phyloP scores from a whole-genome alignment of 1,139 yeast genomes.

The Pichia sp. region DNA sequence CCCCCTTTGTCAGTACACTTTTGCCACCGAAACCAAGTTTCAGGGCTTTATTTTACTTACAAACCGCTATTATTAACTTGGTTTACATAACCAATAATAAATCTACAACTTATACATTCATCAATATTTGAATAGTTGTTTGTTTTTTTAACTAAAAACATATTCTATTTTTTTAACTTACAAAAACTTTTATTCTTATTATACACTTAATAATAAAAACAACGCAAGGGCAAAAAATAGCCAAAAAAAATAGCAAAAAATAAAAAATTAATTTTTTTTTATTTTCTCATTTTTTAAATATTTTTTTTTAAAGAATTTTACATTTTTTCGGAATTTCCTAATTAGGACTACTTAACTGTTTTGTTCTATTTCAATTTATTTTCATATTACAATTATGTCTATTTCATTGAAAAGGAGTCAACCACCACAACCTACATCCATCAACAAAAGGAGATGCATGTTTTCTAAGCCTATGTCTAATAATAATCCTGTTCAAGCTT shows the following conservation, averaged over 20 bases:
- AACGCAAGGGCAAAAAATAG: not conserved
- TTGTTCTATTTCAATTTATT: conserved; percentile 14
- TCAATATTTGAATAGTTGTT: no score
- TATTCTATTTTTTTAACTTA: no score
- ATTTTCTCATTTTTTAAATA: not conserved
- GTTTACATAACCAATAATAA: no score
- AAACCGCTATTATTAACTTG: no score
- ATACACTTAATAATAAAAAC: not conserved
- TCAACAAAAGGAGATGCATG: not conserved
- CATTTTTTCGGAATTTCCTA: not conserved
- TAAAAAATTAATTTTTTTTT: not conserved
- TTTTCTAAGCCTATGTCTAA: not conserved
- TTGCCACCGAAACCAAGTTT: no score
- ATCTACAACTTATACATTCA: no score
- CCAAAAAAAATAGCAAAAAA: not conserved
- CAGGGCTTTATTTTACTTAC: no score
- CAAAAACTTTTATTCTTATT: no score
- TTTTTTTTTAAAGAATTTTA: not conserved
- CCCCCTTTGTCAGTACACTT: no score
- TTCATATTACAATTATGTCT: not conserved
- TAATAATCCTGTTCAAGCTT: not conserved
- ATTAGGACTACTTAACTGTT: conserved; percentile 28
- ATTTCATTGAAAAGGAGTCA: conserved; percentile 6
- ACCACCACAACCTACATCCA: not conserved
- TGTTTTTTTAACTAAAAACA: no score